These are phyloP conservation scores for Pseudogymnoascus sp. DNA, from an alignment of 2,329 filamentous ascomycete species.

Conservation along the genomic window DNA sequence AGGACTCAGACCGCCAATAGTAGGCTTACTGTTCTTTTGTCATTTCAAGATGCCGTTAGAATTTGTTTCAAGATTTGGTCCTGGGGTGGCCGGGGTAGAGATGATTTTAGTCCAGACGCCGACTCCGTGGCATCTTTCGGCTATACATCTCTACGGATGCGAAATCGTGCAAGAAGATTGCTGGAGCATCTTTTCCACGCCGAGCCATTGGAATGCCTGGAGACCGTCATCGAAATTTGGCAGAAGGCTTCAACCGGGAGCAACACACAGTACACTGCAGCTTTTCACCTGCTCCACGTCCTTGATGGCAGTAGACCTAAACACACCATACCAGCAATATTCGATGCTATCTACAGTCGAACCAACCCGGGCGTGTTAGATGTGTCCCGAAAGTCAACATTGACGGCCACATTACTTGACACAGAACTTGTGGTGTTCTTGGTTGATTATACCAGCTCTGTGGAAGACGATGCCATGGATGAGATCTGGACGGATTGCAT, in stretches of 20 bases:
- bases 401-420: slow-evolving; percentile 78
- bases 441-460: slow-evolving; percentile 77
- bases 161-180: slow-evolving; percentile 77
- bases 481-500: slow-evolving; percentile 97
- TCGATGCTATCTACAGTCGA: slow-evolving; percentile 92
- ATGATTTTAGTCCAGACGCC: slow-evolving; percentile 50
- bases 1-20: slow-evolving; percentile 86
- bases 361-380: slow-evolving; percentile 79
- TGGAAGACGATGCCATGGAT: slow-evolving; percentile 96
- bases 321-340: slow-evolving; percentile 85
- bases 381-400: slow-evolving; percentile 69
- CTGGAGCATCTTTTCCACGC: slow-evolving; percentile 89
- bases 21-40: slow-evolving; percentile 84
- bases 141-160: slow-evolving; percentile 84
- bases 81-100: slow-evolving; percentile 65
- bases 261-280: slow-evolving; percentile 47
- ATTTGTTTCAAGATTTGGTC: slow-evolving; percentile 93
- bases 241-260: slow-evolving; percentile 40
- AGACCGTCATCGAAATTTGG: slow-evolving; percentile 86
- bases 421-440: slow-evolving; percentile 80
- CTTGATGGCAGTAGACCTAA: slow-evolving; percentile 85
- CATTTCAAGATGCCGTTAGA: slow-evolving; percentile 89
- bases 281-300: slow-evolving; percentile 82
- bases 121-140: slow-evolving; percentile 72
- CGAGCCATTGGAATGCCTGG: slow-evolving; percentile 85